Percentiles rank a stretch among this genome's conserved stretches.
These are phyloP conservation scores for Emericellopsis cladophorae DNA, from an alignment of 2,329 filamentous ascomycete genomes.

Conservation along the genomic window DNA sequence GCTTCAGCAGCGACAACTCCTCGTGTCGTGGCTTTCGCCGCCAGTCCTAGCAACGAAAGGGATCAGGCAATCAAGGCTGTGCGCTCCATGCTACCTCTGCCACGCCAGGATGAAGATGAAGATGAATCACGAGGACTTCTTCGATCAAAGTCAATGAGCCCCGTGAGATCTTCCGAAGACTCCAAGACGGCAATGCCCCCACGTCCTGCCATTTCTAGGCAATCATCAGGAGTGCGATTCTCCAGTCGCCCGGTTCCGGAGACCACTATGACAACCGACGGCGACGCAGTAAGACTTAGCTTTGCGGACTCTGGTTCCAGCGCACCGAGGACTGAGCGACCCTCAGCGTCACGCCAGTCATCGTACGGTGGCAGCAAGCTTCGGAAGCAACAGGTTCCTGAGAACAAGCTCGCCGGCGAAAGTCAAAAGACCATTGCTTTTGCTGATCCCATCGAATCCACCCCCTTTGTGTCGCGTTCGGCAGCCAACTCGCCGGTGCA, in stretches of 20 bases:
- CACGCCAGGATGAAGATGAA: no score
- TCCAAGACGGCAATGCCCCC: conserved; percentile 3
- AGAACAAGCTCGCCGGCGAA: conserved; percentile 42
- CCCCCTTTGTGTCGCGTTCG: conserved; percentile 6
- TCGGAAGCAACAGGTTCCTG: conserved; percentile 49
- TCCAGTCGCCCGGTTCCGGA: conserved; percentile 62
- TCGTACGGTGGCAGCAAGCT: conserved; percentile 44
- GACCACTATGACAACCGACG: conserved; percentile 52
- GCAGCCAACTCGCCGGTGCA: conserved; percentile 6
- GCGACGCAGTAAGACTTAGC: conserved; percentile 51
- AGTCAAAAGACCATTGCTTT: conserved; percentile 53
- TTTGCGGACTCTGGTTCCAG: conserved; percentile 35
- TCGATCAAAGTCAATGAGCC: no score
- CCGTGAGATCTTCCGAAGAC: not conserved
- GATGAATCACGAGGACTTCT: no score
- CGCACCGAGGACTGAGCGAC: conserved; percentile 19
- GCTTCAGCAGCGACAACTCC: conserved; percentile 5
- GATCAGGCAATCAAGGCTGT: not conserved
- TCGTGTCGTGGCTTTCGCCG: conserved; percentile 3
- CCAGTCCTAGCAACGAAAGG: conserved; percentile 9
- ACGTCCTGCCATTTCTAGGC: conserved; percentile 28
- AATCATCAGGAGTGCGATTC: conserved; percentile 47
- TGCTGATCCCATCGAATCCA: conserved; percentile 23
- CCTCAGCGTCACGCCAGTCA: conserved; percentile 24
- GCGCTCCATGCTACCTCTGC: no score